Base-by-base conservation (phyloP, 352 stramenopile species). In the Phytophthora europaea region DNA sequence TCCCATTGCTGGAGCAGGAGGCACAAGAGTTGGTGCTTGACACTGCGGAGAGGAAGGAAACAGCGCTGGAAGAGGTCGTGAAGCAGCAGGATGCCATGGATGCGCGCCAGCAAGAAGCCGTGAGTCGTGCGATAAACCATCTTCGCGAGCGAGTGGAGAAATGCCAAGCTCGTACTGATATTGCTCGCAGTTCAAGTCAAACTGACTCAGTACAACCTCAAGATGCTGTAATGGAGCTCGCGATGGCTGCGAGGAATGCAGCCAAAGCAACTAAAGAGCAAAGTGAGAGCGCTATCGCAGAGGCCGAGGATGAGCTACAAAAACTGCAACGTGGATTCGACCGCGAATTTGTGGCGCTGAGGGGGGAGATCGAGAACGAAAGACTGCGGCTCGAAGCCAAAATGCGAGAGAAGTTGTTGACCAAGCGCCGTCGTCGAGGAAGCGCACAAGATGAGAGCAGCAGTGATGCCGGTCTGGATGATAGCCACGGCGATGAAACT, bases 71-170 rank as follows among this genome's bases (percentile, higher is more conserved):
- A 61, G 56, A 73, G 1, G 26, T 88, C 22, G 74, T 84, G 2
- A 80, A 67, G 34, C 72, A 78, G 8, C 75, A 87, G 48, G 79
- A 82, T n/a, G 63, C 78, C 23, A 83, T 85, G 65, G 79, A 86
- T 12, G 47, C 58, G 43, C 48, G 50, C 9, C 60, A 65, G 15
- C 57, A 83, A 47, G 54, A 78, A 54, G 67, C 70, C 0, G 55
- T 78, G 2, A 45, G 61, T 18, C 33, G 10, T 4, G 75, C 74
- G 0, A 31, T 79, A 4, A 43, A 58, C 10, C 16, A 20, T 12
- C 62, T 79, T 48, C 65, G 36, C 57, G 40, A 79, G 33, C 40
- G 67, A 28, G 20, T 79, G 40, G 28, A 20, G 8, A 52, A 66
- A 22, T 70, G 67, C 48, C 26, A 53, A 12, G 13, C 13, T 55